Percentiles rank a stretch among this genome's conserved stretches.
phyloP scores from a whole-genome alignment of 176 grass and related monocot genomes.

The Tillandsia leiboldiana region DNA sequence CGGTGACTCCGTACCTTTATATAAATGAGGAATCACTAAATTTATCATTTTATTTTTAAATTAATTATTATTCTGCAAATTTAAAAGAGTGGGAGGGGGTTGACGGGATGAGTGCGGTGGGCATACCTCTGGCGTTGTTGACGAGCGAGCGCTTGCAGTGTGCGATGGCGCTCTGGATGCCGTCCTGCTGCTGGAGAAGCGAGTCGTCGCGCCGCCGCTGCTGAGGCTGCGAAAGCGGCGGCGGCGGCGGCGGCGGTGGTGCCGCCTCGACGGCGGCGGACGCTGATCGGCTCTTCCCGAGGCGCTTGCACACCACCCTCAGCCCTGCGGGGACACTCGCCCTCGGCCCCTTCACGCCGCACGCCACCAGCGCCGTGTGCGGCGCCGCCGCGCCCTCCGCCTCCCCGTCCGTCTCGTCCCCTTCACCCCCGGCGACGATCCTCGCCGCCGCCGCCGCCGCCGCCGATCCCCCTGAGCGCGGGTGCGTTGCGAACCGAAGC shows the following conservation, averaged over 20 bases:
- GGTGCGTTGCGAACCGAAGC: constrained; percentile 41
- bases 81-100: background rate
- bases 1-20: constrained; percentile 63
- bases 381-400: background rate
- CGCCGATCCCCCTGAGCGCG: constrained; percentile 43
- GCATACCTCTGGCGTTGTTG: constrained; percentile 52
- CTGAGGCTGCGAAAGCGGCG: background rate
- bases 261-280: constrained; percentile 49
- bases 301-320: constrained; percentile 74
- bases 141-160: constrained; percentile 85
- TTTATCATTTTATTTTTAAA: too few species aligned
- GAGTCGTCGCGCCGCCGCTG: constrained; percentile 68
- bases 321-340: constrained; percentile 59
- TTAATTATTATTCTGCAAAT: too few species aligned
- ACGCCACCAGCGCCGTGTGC: constrained; percentile 39
- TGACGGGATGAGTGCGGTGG: background rate
- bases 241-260: background rate
- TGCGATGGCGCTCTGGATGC: constrained; percentile 93
- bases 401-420: background rate
- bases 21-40: background rate
- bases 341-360: constrained; percentile 55
- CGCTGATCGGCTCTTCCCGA: constrained; percentile 83
- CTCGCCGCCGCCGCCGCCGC: constrained; percentile 1
- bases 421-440: background rate
- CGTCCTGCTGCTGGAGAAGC: constrained; percentile 72